Base-by-base conservation (phyloP, 139 green algal genomes). In the Micractinium sp. region DNA sequence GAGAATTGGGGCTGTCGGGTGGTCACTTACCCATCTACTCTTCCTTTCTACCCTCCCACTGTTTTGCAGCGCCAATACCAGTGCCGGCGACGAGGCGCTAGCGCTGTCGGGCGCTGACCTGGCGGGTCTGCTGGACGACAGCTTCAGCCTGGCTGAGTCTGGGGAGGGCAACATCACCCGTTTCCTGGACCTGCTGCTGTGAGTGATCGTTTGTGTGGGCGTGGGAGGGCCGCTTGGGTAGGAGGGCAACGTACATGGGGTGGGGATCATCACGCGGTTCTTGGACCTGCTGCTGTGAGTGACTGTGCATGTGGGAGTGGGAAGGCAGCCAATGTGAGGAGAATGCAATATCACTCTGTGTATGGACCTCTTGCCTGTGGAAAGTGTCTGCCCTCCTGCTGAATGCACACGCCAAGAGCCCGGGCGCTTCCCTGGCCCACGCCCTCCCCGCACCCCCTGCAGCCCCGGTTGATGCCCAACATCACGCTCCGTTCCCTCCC, bases 51-150 rank as follows among this genome's bases (percentile, higher is more conserved):
- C n/a, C n/a, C n/a, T n/a, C n/a, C n/a, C n/a, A n/a, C n/a, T n/a
- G n/a, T n/a, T n/a, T 12, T 41, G 75, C 86, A 89, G 86, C 36
- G 13, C 75, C 9, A 41, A 66, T 18, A 61, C 31, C 3, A 3
- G 23, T 0, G 18, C 36, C 31, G 77, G 60, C 9, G 78, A 23
- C 60, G 82, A 35, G 7, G 60, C 33, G 27, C 56, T n/a, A 31
- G 19, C 81, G 29, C 74, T 93, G 74, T 75, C 86, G 0, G 38
- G 73, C 18, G 74, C 89, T 0, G 93, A 97, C 69, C 22, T 96
- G 38, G 93, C 95, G 23, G 94, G 91, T 13, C 80, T 96, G 75
- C 81, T 97, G 67, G 92, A 94, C 36, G 95, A 97, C 86, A 82
- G 90, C 31, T 96, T 71, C 31, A 79, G 90, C n/a, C 91, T 97